Percentiles rank a stretch among this genome's conserved stretches.
These are phyloP conservation scores for Diophrys appendiculata DNA, from an alignment of 73 alveolate species.

Conservation along the genomic window DNA sequence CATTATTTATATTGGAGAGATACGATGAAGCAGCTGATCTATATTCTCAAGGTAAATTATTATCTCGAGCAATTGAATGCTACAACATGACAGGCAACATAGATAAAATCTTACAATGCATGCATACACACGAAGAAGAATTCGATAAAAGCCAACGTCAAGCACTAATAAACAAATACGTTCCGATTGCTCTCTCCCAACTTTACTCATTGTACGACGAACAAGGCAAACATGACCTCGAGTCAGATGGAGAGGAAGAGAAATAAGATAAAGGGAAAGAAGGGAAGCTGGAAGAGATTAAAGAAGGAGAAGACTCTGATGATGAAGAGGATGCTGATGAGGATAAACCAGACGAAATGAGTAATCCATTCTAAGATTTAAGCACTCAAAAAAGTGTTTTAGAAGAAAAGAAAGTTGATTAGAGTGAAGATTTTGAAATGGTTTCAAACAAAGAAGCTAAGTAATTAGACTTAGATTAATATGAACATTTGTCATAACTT, in stretches of 20 bases:
- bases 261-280: slow-evolving; percentile 41
- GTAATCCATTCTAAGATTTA: background rate
- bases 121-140: slow-evolving; percentile 58
- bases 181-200: slow-evolving; percentile 72
- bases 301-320: slow-evolving; percentile 49
- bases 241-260: slow-evolving; percentile 9
- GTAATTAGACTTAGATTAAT: slow-evolving; percentile 11
- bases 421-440: background rate
- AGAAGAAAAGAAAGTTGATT: slow-evolving; percentile 19
- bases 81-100: slow-evolving; percentile 10
- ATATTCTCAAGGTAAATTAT: slow-evolving; percentile 9
- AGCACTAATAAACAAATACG: slow-evolving; percentile 61
- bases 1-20: slow-evolving; percentile 38
- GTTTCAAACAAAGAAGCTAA: background rate
- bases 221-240: slow-evolving; percentile 15
- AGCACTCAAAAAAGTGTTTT: slow-evolving; percentile 1
- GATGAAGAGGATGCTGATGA: too few relatives aligned
- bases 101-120: slow-evolving; percentile 48
- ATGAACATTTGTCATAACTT: slow-evolving; percentile 67
- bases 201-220: slow-evolving; percentile 31
- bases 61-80: slow-evolving; percentile 30
- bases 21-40: slow-evolving; percentile 34
- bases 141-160: slow-evolving; percentile 72
- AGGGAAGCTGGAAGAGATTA: slow-evolving; percentile 37
- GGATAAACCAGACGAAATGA: background rate